Percentiles rank a stretch among this genome's conserved stretches.
These are phyloP conservation scores for Conticribra weissflogii DNA, from an alignment of 108 stramenopile species.

Conservation along the genomic window DNA sequence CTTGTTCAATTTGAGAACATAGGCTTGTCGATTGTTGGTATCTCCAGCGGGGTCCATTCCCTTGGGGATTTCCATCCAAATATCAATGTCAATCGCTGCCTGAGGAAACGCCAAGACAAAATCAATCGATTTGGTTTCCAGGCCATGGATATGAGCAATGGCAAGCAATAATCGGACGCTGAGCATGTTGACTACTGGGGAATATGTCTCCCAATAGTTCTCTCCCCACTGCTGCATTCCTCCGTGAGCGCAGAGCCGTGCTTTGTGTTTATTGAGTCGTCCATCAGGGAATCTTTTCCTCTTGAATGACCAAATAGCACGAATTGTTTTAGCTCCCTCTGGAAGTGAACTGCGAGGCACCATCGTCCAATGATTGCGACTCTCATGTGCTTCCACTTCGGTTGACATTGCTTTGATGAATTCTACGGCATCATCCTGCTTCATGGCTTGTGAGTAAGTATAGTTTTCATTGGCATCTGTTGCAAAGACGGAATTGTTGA, in stretches of 20 bases:
- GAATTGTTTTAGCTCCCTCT: constrained; percentile 1
- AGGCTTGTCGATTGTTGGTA: neutral
- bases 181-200: constrained; percentile 25
- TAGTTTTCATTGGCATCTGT: constrained; percentile 3
- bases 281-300: constrained; percentile 11
- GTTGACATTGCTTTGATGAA: constrained; percentile 25
- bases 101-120: constrained; percentile 27
- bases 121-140: constrained; percentile 12
- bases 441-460: constrained; percentile 17
- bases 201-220: constrained; percentile 52
- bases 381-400: constrained; percentile 24
- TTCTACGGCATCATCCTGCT: neutral
- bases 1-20: constrained; percentile 22
- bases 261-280: constrained; percentile 32
- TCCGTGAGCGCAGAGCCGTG: constrained; percentile 29
- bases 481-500: no score
- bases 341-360: constrained; percentile 6
- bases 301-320: constrained; percentile 20
- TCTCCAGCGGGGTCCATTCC: constrained; percentile 2
- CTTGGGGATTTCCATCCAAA: constrained; percentile 17
- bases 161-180: neutral
- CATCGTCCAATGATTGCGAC: constrained; percentile 21
- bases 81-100: constrained; percentile 21
- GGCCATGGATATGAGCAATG: constrained; percentile 2
- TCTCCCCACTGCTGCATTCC: constrained; percentile 36